Evolutionary conservation across 805 yeast species (phyloP), one percentile per base, ranked within the genome.

Genomic region (Candida lessepsii): DNA sequence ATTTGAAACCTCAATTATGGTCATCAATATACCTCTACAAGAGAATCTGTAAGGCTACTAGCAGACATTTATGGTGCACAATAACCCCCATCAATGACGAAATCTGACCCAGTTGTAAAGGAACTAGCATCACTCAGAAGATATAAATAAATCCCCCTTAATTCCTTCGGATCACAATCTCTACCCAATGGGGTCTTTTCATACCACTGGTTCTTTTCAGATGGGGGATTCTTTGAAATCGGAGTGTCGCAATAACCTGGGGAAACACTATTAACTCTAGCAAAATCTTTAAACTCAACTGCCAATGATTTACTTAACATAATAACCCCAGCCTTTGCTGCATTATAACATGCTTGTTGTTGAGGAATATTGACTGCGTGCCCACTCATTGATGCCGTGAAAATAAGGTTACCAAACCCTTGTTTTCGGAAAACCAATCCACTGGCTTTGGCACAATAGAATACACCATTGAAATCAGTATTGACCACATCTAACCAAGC

Each of bases 311-410:
- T 81, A 27, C 83, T 78, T 53, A 87, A 71, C 57, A 87, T 95
- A 48, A 80, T 57, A 20, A 85, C 80, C 7, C 80, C 96, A 27
- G 96, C 95, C 70, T 87, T 88, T 52, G 89, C 85, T 8, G 87
- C 86, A 54, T 87, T 87, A 70, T 87, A 87, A 31, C 83, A 78
- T 5, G 95, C 83, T 66, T 88, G 96, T 58, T 78, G 70, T 62
- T 89, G 93, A 13, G 96, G 96, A 47, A 79, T 75, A 60, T 88
- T 88, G 52, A 79, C 91, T 53, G 88, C 81, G 63, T 82, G 88
- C 9, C 86, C 96, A 24, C 93, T 83, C 86, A 88, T 87, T 28
- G 95, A 86, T 5, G 93, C 89, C 4, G 96, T 88, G 61, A 85
- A 73, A 51, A 88, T 78, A 50, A 89, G 70, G 3, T 93, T 83